phyloP scores from a whole-genome alignment of 2,329 filamentous ascomycete species.

The Fusarium floridanum region DNA sequence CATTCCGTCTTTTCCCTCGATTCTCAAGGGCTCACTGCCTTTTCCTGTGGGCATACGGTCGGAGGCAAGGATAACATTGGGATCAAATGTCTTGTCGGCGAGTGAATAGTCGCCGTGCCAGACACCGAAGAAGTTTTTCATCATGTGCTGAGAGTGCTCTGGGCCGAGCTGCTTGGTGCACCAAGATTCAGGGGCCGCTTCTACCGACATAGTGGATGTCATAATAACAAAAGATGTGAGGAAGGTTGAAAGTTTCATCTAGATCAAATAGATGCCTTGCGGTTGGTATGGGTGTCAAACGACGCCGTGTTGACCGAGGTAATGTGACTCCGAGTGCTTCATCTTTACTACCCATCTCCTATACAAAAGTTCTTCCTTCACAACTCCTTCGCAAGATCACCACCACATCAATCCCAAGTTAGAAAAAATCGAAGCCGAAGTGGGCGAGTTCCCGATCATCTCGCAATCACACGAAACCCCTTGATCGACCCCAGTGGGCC shows the following conservation, averaged over 20 bases:
- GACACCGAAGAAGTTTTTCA: neutral
- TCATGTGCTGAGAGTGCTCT: neutral
- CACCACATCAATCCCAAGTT: neutral
- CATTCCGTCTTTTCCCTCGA: neutral
- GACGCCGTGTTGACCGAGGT: neutral
- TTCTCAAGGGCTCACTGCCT: neutral
- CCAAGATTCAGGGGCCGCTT: neutral
- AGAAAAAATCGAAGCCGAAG: neutral
- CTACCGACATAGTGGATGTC: neutral
- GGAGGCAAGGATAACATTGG: rapidly evolving
- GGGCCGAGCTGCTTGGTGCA: neutral
- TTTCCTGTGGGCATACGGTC: neutral
- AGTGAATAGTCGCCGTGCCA: neutral
- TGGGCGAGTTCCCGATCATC: neutral
- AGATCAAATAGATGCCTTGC: neutral
- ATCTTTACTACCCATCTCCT: neutral
- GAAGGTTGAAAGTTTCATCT: neutral
- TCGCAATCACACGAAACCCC: neutral
- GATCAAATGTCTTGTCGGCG: neutral
- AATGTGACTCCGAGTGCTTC: neutral
- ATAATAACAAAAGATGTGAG: neutral
- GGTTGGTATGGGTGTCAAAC: neutral
- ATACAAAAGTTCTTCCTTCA: neutral
- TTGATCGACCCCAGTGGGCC: neutral
- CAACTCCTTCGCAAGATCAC: too few relatives aligned